Conservation (phyloP, 495 filamentous ascomycete species). For the Hypoxylon fuscum region DNA sequence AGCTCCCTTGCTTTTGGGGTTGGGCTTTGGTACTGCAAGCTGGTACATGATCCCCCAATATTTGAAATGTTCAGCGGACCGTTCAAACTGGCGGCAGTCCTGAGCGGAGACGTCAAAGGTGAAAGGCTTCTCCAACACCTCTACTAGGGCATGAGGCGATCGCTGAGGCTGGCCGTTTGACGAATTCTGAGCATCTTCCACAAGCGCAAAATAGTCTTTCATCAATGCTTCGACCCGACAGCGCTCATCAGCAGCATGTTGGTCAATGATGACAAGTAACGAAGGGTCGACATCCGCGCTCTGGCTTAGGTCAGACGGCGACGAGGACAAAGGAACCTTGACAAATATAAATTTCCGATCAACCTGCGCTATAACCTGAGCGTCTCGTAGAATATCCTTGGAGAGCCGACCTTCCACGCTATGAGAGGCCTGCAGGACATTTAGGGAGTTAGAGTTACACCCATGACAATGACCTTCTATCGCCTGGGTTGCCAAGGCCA, state of each 20-base stretch:
- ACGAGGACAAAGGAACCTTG: conserved; percentile 54
- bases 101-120: conserved; percentile 66
- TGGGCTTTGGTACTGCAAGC: conserved; percentile 20
- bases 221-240: conserved; percentile 79
- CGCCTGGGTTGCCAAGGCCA: conserved; percentile 42
- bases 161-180: conserved; percentile 15
- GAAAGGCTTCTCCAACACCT: conserved; percentile 60
- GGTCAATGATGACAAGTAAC: conserved; percentile 82
- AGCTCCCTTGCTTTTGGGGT: not conserved
- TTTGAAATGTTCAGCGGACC: conserved; percentile 64
- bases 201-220: conserved; percentile 46
- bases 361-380: conserved; percentile 80
- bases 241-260: conserved; percentile 94
- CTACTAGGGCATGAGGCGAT: conserved; percentile 27
- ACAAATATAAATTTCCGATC: conserved; percentile 89
- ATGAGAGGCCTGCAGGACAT: conserved; percentile 27
- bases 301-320: not conserved
- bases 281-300: conserved; percentile 10
- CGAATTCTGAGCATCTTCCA: not conserved
- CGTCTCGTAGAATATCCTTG: conserved; percentile 67
- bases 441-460: conserved; percentile 34
- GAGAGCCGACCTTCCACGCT: conserved; percentile 66
- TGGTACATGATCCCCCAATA: conserved; percentile 78
- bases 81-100: conserved; percentile 66
- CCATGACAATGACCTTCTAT: conserved; percentile 18